phyloP scores from a whole-genome alignment of 257 asterid species.

The Solanum ossicruentum region DNA sequence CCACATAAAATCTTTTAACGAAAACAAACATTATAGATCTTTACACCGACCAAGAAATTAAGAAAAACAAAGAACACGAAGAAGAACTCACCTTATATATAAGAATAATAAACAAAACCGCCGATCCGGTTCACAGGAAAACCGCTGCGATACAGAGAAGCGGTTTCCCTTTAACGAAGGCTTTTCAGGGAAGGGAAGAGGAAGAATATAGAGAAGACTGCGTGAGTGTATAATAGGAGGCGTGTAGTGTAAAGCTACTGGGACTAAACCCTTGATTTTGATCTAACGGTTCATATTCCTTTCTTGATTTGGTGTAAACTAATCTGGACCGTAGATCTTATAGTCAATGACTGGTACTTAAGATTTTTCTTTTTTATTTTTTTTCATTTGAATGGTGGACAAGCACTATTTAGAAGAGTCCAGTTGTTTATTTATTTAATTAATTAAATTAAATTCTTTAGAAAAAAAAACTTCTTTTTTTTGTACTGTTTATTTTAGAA shows the following conservation, averaged over 20 bases:
- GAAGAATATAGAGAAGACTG: background rate
- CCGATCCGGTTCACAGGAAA: slow-evolving; percentile 1
- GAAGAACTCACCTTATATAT: background rate
- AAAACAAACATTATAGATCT: background rate
- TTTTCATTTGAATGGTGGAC: background rate
- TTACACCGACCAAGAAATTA: background rate
- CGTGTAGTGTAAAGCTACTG: slow-evolving; percentile 21
- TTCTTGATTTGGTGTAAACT: background rate
- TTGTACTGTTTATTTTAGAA: background rate
- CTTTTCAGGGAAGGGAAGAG: background rate
- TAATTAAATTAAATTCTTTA: background rate
- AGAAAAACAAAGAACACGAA: background rate
- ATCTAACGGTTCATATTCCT: slow-evolving; percentile 30
- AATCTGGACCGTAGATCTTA: slow-evolving; percentile 7
- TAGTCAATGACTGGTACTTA: background rate
- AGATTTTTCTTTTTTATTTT: background rate
- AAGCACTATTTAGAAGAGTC: background rate
- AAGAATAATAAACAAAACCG: background rate
- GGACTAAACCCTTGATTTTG: slow-evolving; percentile 31
- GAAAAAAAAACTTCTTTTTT: background rate
- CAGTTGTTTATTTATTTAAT: background rate
- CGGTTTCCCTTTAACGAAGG: slow-evolving; percentile 11
- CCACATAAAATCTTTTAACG: background rate
- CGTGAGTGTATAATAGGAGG: slow-evolving; percentile 27
- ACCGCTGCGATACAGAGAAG: slow-evolving; percentile 9